Conservation (phyloP, 2,329 filamentous ascomycete genomes). For the Lasiodiplodia gonubiensis region DNA sequence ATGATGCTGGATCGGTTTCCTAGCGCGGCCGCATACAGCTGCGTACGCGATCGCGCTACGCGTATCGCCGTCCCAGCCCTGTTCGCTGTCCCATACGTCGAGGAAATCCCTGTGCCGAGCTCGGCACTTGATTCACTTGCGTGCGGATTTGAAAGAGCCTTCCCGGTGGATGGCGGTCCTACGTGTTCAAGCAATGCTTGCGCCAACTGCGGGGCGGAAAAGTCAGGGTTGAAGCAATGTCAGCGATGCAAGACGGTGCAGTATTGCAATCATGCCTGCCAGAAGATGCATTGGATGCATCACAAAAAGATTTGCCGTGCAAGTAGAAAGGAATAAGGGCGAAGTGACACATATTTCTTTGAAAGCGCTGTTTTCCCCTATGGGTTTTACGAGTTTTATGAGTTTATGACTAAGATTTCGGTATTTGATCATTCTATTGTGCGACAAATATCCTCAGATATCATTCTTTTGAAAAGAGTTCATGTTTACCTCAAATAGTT, state of each 20-base stretch:
- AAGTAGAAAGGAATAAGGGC: background rate
- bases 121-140: background rate
- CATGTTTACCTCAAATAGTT: background rate
- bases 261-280: slow-evolving; percentile 1
- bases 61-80: slow-evolving; percentile 7
- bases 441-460: background rate
- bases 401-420: background rate
- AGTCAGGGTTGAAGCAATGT: background rate
- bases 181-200: background rate
- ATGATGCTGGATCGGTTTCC: slow-evolving; percentile 34
- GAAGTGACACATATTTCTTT: background rate
- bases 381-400: background rate
- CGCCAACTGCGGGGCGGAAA: background rate
- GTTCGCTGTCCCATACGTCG: slow-evolving; percentile 6
- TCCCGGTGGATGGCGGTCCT: background rate
- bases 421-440: background rate
- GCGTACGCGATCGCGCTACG: background rate
- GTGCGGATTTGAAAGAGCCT: background rate
- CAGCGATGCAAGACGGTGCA: background rate
- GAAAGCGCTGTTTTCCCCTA: background rate
- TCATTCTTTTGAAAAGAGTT: background rate
- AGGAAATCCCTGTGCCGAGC: background rate
- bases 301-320: background rate
- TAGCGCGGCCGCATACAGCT: slow-evolving; percentile 17
- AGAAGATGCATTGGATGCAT: slow-evolving; percentile 7